Evolutionary conservation across 768 basidiomycete genomes (phyloP).

Genomic region (Boletus patriciae): DNA sequence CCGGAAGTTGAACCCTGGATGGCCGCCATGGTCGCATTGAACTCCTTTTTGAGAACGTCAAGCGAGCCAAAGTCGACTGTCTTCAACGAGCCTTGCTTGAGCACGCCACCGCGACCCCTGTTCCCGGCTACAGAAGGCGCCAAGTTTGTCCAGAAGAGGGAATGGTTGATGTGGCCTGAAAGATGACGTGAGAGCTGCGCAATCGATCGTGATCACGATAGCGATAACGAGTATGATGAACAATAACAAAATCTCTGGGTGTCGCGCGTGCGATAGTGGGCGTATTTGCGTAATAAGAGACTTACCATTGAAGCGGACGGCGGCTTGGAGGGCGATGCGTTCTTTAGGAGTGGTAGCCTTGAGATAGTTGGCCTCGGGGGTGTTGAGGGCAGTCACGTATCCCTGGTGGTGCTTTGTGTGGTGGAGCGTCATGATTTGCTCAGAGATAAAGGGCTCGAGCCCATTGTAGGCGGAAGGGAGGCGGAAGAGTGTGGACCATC

Average conservation of each 20-base stretch:
- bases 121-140: conserved; percentile 56
- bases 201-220: conserved; percentile 10
- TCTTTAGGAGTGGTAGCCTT: conserved; percentile 69
- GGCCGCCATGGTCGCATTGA: conserved; percentile 80
- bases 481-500: conserved; percentile 59
- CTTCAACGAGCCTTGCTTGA: conserved; percentile 67
- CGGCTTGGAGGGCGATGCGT: conserved; percentile 84
- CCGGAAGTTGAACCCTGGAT: conserved; percentile 96
- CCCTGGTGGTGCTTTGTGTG: conserved; percentile 96
- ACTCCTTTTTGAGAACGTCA: conserved; percentile 72
- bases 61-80: conserved; percentile 66
- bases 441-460: conserved; percentile 91
- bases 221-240: conserved; percentile 14
- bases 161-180: conserved; percentile 87
- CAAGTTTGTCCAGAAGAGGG: conserved; percentile 95
- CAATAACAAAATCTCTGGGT: too few species aligned
- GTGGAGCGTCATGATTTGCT: conserved; percentile 92
- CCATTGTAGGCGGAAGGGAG: conserved; percentile 83
- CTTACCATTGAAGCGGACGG: conserved; percentile 93
- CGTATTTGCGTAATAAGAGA: conserved; percentile 15
- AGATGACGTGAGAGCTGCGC: neutral
- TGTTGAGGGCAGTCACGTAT: conserved; percentile 90
- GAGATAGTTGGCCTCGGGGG: conserved; percentile 79
- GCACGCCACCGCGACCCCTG: conserved; percentile 60
- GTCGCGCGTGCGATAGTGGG: neutral